Conservation (phyloP, 2,329 filamentous ascomycete species). For the Furcasterigmium furcatum region DNA sequence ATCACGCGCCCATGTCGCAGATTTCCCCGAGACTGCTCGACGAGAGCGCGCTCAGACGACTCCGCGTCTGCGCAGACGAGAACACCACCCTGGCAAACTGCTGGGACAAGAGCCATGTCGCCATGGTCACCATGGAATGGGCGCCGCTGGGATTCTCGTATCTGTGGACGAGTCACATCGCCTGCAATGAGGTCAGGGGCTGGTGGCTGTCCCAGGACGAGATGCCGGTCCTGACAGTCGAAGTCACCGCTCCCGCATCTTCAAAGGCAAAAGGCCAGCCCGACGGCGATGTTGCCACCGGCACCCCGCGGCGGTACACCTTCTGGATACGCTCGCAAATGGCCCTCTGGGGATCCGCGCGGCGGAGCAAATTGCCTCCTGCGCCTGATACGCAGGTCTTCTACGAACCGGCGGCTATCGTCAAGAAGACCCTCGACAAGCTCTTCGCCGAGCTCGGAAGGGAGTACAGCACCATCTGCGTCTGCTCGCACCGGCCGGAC, state of each 20-base stretch:
- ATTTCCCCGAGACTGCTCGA: too few relatives aligned
- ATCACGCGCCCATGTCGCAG: too few relatives aligned
- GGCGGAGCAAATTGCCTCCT: background rate
- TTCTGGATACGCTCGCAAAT: background rate
- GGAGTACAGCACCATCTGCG: background rate
- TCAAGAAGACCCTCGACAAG: background rate
- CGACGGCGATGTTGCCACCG: background rate
- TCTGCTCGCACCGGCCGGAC: background rate
- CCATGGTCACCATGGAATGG: constrained; percentile 3
- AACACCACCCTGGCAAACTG: constrained; percentile 5
- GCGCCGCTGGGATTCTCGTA: background rate
- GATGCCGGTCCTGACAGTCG: background rate
- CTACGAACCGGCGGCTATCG: background rate
- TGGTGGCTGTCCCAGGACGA: background rate
- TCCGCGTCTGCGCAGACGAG: constrained; percentile 2
- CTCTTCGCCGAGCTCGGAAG: background rate
- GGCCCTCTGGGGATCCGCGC: background rate
- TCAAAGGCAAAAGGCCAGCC: background rate
- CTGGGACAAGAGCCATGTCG: background rate
- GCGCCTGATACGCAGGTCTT: background rate
- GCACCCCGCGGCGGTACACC: background rate
- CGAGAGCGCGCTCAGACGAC: background rate
- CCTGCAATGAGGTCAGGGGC: background rate
- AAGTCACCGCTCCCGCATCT: background rate
- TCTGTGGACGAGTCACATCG: background rate